Conservation (phyloP, 163 green algal species). For the Scenedesmus sp. region DNA sequence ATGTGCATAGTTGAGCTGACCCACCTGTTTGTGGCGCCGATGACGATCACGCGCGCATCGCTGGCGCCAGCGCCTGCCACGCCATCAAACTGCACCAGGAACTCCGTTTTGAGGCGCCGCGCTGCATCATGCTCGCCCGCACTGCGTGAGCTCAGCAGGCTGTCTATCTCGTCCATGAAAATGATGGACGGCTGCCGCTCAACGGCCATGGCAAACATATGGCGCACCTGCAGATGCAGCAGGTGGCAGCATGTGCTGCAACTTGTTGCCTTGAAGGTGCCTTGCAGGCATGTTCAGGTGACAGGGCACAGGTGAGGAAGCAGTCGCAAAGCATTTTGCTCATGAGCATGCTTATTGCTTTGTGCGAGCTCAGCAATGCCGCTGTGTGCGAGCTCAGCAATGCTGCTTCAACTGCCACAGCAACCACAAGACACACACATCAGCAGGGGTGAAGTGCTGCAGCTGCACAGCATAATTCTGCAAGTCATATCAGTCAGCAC, state of each 20-base stretch:
- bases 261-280: not conserved
- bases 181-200: conserved; percentile 88
- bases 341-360: not conserved
- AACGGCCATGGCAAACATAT: conserved; percentile 71
- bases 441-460: not conserved
- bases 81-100: conserved; percentile 93
- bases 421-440: not conserved
- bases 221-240: conserved; percentile 52
- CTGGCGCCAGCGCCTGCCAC: conserved; percentile 57
- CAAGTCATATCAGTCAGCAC: too few relatives aligned
- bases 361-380: too few relatives aligned
- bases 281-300: not conserved
- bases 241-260: conserved; percentile 62
- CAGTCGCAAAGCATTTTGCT: not conserved
- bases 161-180: conserved; percentile 95
- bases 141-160: conserved; percentile 68
- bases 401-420: not conserved
- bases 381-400: not conserved
- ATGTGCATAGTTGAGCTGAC: conserved; percentile 55
- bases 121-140: conserved; percentile 93
- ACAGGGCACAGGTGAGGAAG: not conserved
- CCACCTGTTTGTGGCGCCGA: conserved; percentile 86
- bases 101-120: conserved; percentile 97
- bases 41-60: conserved; percentile 79
- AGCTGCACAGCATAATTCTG: too few relatives aligned